These are phyloP conservation scores for Aureoboletus auriporus DNA, from an alignment of 768 basidiomycete species.

Conservation along the genomic window DNA sequence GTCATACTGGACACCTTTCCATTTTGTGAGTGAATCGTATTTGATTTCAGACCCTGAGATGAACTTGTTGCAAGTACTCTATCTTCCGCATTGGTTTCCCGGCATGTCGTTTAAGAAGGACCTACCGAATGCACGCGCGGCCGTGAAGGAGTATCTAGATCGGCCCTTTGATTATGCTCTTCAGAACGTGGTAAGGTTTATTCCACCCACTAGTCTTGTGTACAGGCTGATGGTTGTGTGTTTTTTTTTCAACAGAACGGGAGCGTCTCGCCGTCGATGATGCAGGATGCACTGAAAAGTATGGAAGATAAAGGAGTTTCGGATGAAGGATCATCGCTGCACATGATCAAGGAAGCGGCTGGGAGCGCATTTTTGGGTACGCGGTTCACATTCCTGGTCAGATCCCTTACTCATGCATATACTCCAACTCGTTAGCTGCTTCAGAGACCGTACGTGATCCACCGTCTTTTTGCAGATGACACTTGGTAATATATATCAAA, in stretches of 20 bases:
- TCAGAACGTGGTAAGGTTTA: constrained; percentile 1
- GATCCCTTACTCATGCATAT: not conserved
- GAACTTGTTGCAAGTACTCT: not conserved
- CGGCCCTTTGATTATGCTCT: constrained; percentile 1
- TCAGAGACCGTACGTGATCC: not conserved
- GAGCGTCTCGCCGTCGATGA: not conserved
- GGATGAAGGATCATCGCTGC: constrained; percentile 1
- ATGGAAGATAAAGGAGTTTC: not conserved
- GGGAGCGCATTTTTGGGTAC: constrained; percentile 10
- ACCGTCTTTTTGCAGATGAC: no score
- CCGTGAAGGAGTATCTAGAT: constrained; percentile 3
- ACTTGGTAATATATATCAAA: no score
- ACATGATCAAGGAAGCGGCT: constrained; percentile 2
- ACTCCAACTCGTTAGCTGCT: not conserved
- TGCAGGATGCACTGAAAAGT: constrained; percentile 3
- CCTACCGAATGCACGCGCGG: not conserved
- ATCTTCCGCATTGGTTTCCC: constrained; percentile 11
- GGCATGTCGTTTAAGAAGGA: constrained; percentile 10
- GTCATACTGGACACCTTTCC: constrained; percentile 1
- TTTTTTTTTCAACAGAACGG: not conserved
- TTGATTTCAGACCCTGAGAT: not conserved
- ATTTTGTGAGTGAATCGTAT: not conserved
- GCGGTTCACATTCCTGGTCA: not conserved
- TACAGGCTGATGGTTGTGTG: not conserved
- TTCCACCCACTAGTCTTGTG: no score